Evolutionary conservation across 2,329 filamentous ascomycete genomes (phyloP).

Genomic region (Sporothrix pseudoabietina): DNA sequence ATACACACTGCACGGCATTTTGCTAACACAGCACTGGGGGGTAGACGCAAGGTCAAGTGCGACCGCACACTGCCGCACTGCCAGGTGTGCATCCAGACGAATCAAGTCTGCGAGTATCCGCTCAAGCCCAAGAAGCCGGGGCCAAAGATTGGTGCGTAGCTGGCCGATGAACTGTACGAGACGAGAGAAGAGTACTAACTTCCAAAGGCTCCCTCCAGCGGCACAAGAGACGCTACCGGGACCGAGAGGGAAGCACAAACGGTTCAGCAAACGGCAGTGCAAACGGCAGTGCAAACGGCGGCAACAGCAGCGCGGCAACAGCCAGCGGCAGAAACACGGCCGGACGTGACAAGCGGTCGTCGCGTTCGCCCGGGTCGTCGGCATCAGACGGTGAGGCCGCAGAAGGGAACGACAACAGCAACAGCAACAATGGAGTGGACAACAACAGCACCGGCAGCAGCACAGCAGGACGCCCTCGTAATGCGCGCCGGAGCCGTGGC

Average conservation of each 20-base stretch:
- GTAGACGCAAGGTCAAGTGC: slow-evolving; percentile 26
- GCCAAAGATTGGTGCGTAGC: slow-evolving; percentile 24
- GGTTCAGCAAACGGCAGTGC: not conserved
- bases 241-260: not conserved
- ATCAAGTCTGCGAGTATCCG: slow-evolving; percentile 25
- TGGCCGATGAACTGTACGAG: not conserved
- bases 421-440: not conserved
- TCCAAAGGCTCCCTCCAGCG: slow-evolving; percentile 4
- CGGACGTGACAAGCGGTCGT: not conserved
- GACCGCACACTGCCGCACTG: slow-evolving; percentile 25
- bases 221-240: slow-evolving; percentile 14
- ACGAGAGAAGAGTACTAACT: not conserved
- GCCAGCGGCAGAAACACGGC: not conserved
- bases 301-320: not conserved
- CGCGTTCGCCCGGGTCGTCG: not conserved
- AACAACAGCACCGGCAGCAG: not conserved
- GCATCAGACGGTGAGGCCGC: not conserved
- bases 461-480: not conserved
- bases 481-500: not conserved
- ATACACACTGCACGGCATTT: too few relatives aligned
- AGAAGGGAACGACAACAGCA: not conserved
- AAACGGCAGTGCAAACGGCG: too few relatives aligned
- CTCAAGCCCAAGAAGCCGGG: slow-evolving; percentile 25
- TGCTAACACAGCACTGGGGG: too few relatives aligned
- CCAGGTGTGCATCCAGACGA: slow-evolving; percentile 22